Evolutionary conservation across 495 filamentous ascomycete genomes (phyloP).

Genomic region (Penicillium alfredii): DNA sequence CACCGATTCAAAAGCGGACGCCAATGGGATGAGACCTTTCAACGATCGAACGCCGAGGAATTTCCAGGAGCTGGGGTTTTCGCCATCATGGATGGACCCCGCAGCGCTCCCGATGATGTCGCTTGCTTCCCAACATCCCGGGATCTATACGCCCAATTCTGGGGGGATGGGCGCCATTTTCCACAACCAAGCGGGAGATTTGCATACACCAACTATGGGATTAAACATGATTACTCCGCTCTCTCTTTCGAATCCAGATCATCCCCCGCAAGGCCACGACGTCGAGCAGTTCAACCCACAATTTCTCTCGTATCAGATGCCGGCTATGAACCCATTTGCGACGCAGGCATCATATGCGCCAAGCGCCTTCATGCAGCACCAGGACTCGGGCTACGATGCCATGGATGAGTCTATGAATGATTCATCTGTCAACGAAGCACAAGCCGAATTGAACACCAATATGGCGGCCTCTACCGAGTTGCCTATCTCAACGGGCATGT

Average conservation of each 20-base stretch:
- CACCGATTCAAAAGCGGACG: background rate
- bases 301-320: slow-evolving; percentile 62
- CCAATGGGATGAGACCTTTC: slow-evolving; percentile 11
- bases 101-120: slow-evolving; percentile 71
- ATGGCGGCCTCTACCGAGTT: slow-evolving; percentile 23
- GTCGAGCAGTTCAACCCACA: slow-evolving; percentile 41
- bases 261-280: slow-evolving; percentile 26
- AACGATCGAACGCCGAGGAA: slow-evolving; percentile 73
- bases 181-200: slow-evolving; percentile 78
- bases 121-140: slow-evolving; percentile 71
- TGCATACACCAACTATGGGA: slow-evolving; percentile 77
- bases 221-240: slow-evolving; percentile 79
- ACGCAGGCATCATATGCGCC: slow-evolving; percentile 66
- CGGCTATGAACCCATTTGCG: slow-evolving; percentile 67
- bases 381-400: slow-evolving; percentile 67
- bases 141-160: slow-evolving; percentile 85
- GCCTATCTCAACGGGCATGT: slow-evolving; percentile 16
- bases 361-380: slow-evolving; percentile 67
- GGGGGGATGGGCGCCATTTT: slow-evolving; percentile 77
- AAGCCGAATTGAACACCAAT: slow-evolving; percentile 29
- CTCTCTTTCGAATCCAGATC: slow-evolving; percentile 58
- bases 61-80: slow-evolving; percentile 76
- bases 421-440: slow-evolving; percentile 49
- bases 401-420: slow-evolving; percentile 61
- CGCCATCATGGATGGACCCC: slow-evolving; percentile 80